Evolutionary conservation across 768 basidiomycete species (phyloP).

Genomic region (Mycena epipterygia): DNA sequence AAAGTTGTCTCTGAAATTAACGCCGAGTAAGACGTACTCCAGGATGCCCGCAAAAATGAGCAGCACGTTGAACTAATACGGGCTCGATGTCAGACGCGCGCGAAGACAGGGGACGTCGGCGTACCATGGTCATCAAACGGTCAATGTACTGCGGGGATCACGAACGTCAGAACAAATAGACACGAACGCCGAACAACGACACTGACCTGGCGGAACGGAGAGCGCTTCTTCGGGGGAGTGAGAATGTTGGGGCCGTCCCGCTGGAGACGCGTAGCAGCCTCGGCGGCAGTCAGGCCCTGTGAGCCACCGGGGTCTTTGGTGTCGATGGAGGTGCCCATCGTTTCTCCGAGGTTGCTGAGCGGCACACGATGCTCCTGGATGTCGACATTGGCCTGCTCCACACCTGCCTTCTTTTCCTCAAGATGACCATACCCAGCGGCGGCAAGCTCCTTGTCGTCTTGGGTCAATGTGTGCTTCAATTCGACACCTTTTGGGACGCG

Average conservation of each 20-base stretch:
- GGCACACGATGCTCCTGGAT: slow-evolving; percentile 69
- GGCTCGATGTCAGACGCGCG: slow-evolving; percentile 35
- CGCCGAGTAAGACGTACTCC: slow-evolving; percentile 74
- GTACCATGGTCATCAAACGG: slow-evolving; percentile 65
- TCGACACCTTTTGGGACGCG: slow-evolving; percentile 50
- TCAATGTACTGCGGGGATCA: slow-evolving; percentile 67
- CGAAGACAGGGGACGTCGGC: slow-evolving; percentile 40
- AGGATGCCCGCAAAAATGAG: slow-evolving; percentile 76
- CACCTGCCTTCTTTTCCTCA: slow-evolving; percentile 55
- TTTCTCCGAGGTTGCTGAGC: slow-evolving; percentile 54
- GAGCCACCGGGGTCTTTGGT: slow-evolving; percentile 65
- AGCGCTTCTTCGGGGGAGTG: slow-evolving; percentile 77
- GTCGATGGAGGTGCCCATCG: slow-evolving; percentile 65
- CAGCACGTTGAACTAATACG: slow-evolving; percentile 72
- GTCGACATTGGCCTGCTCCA: slow-evolving; percentile 61
- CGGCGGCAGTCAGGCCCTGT: slow-evolving; percentile 63
- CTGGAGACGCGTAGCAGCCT: slow-evolving; percentile 67
- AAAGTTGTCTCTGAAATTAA: slow-evolving; percentile 73
- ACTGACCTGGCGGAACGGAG: slow-evolving; percentile 71
- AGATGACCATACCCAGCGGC: slow-evolving; percentile 80
- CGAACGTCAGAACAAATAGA: slow-evolving; percentile 9
- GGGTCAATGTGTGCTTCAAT: slow-evolving; percentile 74
- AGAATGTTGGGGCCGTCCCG: slow-evolving; percentile 73
- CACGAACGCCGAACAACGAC: slow-evolving; percentile 27
- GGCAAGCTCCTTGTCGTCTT: slow-evolving; percentile 75